These are phyloP conservation scores for Paramecium caudatum DNA, from an alignment of 73 alveolate genomes.

Conservation along the genomic window DNA sequence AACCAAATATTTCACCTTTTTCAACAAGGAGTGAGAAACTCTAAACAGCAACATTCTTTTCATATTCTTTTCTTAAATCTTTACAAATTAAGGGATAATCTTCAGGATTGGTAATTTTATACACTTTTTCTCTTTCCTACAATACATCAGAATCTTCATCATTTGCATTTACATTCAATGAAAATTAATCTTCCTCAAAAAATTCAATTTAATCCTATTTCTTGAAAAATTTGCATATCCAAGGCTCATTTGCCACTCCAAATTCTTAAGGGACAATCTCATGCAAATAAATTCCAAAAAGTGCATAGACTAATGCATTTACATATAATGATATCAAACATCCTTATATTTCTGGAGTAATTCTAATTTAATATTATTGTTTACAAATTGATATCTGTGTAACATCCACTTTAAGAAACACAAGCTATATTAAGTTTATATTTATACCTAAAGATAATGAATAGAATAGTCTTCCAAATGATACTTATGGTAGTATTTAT, in stretches of 20 bases:
- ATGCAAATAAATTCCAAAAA: conserved; percentile 92
- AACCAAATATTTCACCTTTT: conserved; percentile 96
- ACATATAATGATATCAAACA: conserved; percentile 84
- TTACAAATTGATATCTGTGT: no score
- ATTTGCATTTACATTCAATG: background rate
- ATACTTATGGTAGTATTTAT: conserved; percentile 86
- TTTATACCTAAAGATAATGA: conserved; percentile 78
- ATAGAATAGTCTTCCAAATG: conserved; percentile 91
- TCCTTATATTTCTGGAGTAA: conserved; percentile 84
- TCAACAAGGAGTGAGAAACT: conserved; percentile 83
- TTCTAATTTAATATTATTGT: no score
- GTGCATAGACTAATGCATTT: conserved; percentile 82
- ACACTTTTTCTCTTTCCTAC: conserved; percentile 84
- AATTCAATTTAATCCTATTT: conserved; percentile 2
- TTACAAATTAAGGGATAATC: conserved; percentile 87
- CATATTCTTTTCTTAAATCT: conserved; percentile 82
- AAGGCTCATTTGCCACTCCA: conserved; percentile 93
- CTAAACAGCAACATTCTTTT: conserved; percentile 89
- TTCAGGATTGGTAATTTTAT: conserved; percentile 76
- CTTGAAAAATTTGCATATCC: conserved; percentile 76
- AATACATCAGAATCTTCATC: conserved; percentile 87
- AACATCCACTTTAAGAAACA: conserved; percentile 89
- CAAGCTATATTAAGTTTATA: conserved; percentile 77
- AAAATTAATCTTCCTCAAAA: conserved; percentile 69
- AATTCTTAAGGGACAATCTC: conserved; percentile 95